A percentile compares a stretch with the other conserved stretches of the same genome.
phyloP scores from a whole-genome alignment of 1,284 basidiomycete species.

The Cutaneotrichosporon cyanovorans region DNA sequence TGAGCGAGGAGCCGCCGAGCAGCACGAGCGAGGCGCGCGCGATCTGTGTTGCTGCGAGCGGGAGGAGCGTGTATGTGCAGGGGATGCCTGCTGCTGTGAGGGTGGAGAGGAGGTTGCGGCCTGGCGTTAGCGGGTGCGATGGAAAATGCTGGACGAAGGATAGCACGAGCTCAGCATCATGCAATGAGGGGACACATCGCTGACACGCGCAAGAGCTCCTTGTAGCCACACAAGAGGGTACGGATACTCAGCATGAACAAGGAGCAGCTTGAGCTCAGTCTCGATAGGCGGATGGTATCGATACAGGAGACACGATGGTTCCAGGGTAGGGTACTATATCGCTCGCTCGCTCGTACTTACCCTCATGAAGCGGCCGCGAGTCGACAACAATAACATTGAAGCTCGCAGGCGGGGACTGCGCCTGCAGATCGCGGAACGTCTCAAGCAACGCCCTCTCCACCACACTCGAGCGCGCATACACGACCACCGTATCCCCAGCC shows the following conservation, averaged over 20 bases:
- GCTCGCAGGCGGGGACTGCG: conserved; percentile 54
- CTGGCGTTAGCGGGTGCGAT: conserved; percentile 49
- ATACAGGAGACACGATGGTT: background rate
- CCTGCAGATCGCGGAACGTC: conserved; percentile 55
- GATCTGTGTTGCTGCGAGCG: conserved; percentile 78
- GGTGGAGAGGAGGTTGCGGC: conserved; percentile 67
- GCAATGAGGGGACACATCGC: background rate
- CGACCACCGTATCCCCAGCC: conserved; percentile 84
- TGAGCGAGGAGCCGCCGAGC: conserved; percentile 86
- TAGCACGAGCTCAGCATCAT: background rate
- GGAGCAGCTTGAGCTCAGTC: background rate
- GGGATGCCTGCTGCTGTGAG: conserved; percentile 68
- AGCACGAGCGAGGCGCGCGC: conserved; percentile 72
- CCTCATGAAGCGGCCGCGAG: conserved; percentile 86
- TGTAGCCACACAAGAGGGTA: no score
- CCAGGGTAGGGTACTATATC: background rate
- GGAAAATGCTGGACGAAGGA: background rate
- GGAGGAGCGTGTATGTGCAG: conserved; percentile 84
- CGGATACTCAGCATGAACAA: background rate
- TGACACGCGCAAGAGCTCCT: no score
- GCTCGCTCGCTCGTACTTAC: no score
- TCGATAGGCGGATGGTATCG: background rate
- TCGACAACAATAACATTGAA: conserved; percentile 95
- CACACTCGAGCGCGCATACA: conserved; percentile 88
- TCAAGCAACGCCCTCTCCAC: conserved; percentile 83